Percentiles rank a stretch among this genome's conserved stretches.
These are phyloP conservation scores for Dictyostelium brefeldianum DNA, from an alignment of 78 protist genomes.

Conservation along the genomic window DNA sequence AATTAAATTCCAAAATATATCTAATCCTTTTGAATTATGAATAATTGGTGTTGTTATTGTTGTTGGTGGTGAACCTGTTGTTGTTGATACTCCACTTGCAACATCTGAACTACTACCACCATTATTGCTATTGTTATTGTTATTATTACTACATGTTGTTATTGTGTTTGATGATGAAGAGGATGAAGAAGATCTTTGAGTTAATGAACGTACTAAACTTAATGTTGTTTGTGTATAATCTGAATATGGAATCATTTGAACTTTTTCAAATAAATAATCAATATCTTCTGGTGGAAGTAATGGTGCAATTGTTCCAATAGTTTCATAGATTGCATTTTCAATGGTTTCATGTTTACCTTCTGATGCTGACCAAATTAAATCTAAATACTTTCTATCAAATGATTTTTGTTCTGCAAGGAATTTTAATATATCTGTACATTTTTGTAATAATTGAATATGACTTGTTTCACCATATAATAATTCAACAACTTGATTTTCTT, in stretches of 20 bases:
- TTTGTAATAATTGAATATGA: slow-evolving; percentile 81
- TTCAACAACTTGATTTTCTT: slow-evolving; percentile 75
- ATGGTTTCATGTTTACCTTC: slow-evolving; percentile 86
- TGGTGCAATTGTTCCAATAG: slow-evolving; percentile 45
- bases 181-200: slow-evolving; percentile 3
- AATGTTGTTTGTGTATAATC: slow-evolving; percentile 64
- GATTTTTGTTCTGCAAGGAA: slow-evolving; percentile 49
- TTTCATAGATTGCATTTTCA: slow-evolving; percentile 50
- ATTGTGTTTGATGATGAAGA: slow-evolving; percentile 9
- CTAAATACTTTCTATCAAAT: slow-evolving; percentile 69
- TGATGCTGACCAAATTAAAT: slow-evolving; percentile 77
- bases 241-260: slow-evolving; percentile 33
- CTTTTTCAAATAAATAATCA: slow-evolving; percentile 66
- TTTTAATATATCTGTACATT: slow-evolving; percentile 82
- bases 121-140: background rate
- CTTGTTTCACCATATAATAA: slow-evolving; percentile 77
- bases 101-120: background rate
- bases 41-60: background rate
- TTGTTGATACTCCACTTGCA: background rate
- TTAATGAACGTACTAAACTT: slow-evolving; percentile 30
- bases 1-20: slow-evolving; percentile 40
- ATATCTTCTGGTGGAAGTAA: slow-evolving; percentile 26
- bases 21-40: slow-evolving; percentile 1
- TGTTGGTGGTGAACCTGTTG: background rate
- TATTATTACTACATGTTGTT: background rate